Conservation (phyloP, 352 stramenopile genomes). For the Globisporangium cederbergense region DNA sequence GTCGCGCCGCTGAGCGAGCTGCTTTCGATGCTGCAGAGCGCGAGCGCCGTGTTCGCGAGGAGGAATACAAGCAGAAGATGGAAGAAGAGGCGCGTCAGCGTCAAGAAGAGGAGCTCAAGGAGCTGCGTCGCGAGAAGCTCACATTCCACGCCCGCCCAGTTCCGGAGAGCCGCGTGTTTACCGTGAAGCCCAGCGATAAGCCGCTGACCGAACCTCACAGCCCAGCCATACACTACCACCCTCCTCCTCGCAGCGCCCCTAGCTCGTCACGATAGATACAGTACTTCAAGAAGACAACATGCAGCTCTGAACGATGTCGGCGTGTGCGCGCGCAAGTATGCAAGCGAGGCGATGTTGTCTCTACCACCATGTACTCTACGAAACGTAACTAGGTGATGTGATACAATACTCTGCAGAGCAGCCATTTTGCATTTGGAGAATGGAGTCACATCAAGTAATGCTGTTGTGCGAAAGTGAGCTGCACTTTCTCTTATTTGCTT, state of each 20-base stretch:
- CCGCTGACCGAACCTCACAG: slow-evolving; percentile 60
- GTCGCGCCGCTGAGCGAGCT: slow-evolving; percentile 54
- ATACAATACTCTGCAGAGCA: not conserved
- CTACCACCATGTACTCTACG: slow-evolving; percentile 5
- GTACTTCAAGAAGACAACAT: not conserved
- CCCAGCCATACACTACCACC: slow-evolving; percentile 32
- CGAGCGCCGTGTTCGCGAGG: slow-evolving; percentile 56
- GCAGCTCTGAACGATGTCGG: too few relatives aligned
- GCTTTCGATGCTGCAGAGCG: slow-evolving; percentile 68
- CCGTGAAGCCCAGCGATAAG: slow-evolving; percentile 40
- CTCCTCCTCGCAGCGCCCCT: not conserved
- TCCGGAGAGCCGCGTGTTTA: slow-evolving; percentile 43
- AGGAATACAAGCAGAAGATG: slow-evolving; percentile 51
- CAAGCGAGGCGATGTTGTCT: not conserved
- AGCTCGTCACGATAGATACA: slow-evolving; percentile 3
- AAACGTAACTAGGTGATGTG: slow-evolving; percentile 1
- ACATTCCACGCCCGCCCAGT: slow-evolving; percentile 69
- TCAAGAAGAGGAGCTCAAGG: slow-evolving; percentile 70
- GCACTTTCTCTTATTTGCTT: slow-evolving; percentile 6
- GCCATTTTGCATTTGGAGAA: slow-evolving; percentile 7
- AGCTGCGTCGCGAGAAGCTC: slow-evolving; percentile 64
- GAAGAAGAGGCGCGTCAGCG: slow-evolving; percentile 46
- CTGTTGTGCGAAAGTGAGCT: slow-evolving; percentile 16
- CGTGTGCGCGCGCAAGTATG: not conserved
- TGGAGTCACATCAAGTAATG: slow-evolving; percentile 7